phyloP scores from a whole-genome alignment of 352 stramenopile species.

The Phytophthora ohioensis region DNA sequence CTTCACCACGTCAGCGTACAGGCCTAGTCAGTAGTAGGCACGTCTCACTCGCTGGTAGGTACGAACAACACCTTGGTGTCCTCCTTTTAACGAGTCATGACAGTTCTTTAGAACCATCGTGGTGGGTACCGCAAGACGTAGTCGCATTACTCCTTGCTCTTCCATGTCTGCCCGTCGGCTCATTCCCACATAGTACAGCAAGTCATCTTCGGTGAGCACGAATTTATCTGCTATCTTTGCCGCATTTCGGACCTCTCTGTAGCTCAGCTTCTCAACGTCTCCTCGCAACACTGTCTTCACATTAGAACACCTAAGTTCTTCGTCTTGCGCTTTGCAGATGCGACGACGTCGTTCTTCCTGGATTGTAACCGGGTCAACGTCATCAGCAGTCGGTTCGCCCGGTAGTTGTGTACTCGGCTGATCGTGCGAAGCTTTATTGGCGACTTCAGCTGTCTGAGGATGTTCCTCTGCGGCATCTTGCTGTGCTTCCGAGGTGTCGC shows the following conservation, averaged over 20 bases:
- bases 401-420: neutral
- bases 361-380: constrained; percentile 10
- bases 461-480: neutral
- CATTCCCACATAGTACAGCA: constrained; percentile 5
- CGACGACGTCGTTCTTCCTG: constrained; percentile 14
- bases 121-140: constrained; percentile 14
- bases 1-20: neutral
- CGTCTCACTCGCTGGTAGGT: neutral
- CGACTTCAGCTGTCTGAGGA: neutral
- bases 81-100: constrained; percentile 2
- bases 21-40: constrained; percentile 8
- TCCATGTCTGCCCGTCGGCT: neutral
- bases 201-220: constrained; percentile 5
- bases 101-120: neutral
- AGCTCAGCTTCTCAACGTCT: neutral
- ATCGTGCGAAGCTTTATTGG: neutral
- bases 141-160: neutral
- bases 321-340: constrained; percentile 7
- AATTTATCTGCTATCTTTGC: constrained; percentile 10
- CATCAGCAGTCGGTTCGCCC: neutral
- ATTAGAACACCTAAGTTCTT: constrained; percentile 12
- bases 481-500: neutral
- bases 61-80: constrained; percentile 2
- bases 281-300: constrained; percentile 9
- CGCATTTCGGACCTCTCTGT: neutral